Evolutionary conservation across 176 grass and related monocot genomes (phyloP), one percentile per base, ranked within the genome.

Genomic region (Ananas comosus): DNA sequence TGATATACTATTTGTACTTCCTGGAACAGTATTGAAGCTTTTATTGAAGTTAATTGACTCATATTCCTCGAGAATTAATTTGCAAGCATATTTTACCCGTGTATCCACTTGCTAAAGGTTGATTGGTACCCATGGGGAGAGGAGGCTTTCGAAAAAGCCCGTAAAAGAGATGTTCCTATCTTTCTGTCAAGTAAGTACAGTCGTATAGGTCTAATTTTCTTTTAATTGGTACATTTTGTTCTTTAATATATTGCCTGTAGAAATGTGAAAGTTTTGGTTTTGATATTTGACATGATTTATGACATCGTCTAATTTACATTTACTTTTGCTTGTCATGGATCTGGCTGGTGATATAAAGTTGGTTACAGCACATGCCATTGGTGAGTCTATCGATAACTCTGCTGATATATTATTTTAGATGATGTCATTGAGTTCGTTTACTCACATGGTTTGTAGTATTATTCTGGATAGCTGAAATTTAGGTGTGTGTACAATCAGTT

Each of bases 101-200:
- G 12, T 59, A 10, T 85, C 54, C 73, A 17, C 51, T 82, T 69
- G 16, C 10, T 64, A 53, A 85, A 96, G 93, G 93, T 96, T 57
- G 79, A 96, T 47, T 96, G 93, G 93, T 92, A 92, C 54, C 93
- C 93, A n/a, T 96, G 93, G 88, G 93, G 93, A 22, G 83, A 92
- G 0, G 93, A 96, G 72, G 93, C 93, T 49, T 96, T 96, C 73
- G 76, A 96, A 70, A 83, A 88, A 70, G 89, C 93, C 83, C 86
- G 93, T 57, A 81, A 70, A 51, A 81, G 76, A 83, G 77, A 81
- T 50, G 76, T 92, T 53, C 93, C 93, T 69, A 96, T 96, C 78
- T 96, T 96, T 56, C 82, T 96, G 14, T 96, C 93, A 77, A 92
- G 93, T 96, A 27, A 51, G 79, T 81, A 48, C 1, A 11, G 51